Evolutionary conservation across 129 eudicot species (phyloP), one percentile per base, ranked within the genome.

Genomic region (Flaveria trinervia): DNA sequence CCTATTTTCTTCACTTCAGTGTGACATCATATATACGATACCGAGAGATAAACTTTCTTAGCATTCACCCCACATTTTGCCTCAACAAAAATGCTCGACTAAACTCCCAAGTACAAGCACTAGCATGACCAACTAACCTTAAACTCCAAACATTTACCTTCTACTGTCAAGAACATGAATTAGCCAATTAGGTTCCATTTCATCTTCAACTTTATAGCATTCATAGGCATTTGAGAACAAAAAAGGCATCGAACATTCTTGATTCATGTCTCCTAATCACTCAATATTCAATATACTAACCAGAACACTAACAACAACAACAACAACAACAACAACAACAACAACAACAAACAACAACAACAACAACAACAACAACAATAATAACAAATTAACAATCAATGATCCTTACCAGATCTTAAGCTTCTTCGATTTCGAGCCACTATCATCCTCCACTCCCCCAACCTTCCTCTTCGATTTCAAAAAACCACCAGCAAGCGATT

Each of bases 371-470:
- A 41, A 45, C n/a, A 68, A 45, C 0, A 20, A 20, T 0, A 20
- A 20, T 20, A 20, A 20, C 22, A 20, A 20, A 20, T 20, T 1
- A 56, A 36, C 12, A 15, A 15, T 65, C 20, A 65, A 33, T 5
- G 2, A 45, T 20, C 13, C 89, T 79, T 72, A 94, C 98, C 97
- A 91, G 65, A 94, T 91, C 85, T 91, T 94, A 69, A 83, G 48
- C 76, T 80, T 84, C 87, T 94, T 94, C 26, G 87, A 44, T 28
- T 81, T 82, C 16, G 82, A 66, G 0, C 48, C 80, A 14, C 55
- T 51, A 7, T 26, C 80, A 70, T 72, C 77, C 68, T 73, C 74
- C 44, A 33, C 76, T 73, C 60, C 80, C 12, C 20, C 72, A 43
- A 56, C 77, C 82, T 88, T 86, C 87, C 99, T 84, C 87, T 93